phyloP scores from a whole-genome alignment of 306 rosid genomes.

The Cercis canadensis region DNA sequence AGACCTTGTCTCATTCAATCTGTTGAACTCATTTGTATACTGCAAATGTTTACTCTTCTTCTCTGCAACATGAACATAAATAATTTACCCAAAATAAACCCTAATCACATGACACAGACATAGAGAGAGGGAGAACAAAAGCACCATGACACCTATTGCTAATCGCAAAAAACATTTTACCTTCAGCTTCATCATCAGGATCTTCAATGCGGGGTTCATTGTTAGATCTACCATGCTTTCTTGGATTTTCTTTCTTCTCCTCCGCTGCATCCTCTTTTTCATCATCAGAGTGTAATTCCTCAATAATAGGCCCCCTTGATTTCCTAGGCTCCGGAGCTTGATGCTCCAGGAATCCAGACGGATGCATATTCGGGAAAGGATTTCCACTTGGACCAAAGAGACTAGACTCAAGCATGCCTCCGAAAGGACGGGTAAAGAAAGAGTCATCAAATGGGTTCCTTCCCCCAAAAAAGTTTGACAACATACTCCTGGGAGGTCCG shows the following conservation, averaged over 20 bases:
- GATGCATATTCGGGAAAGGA: conserved; percentile 53
- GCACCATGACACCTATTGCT: background rate
- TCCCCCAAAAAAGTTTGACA: conserved; percentile 66
- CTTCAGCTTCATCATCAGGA: conserved; percentile 73
- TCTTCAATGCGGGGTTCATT: conserved; percentile 52
- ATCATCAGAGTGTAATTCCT: conserved; percentile 81
- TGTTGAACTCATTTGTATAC: conserved; percentile 36
- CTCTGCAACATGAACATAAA: conserved; percentile 47
- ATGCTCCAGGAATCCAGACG: conserved; percentile 60
- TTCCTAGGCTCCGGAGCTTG: conserved; percentile 58
- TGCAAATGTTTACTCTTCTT: conserved; percentile 54
- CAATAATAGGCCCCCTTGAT: conserved; percentile 71
- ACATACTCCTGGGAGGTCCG: conserved; percentile 61
- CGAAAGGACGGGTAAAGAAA: conserved; percentile 77
- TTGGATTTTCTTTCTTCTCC: conserved; percentile 56
- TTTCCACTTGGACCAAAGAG: conserved; percentile 53
- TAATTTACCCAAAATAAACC: conserved; percentile 27
- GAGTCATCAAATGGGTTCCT: conserved; percentile 85
- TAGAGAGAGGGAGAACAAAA: conserved; percentile 1
- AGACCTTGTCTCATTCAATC: conserved; percentile 28
- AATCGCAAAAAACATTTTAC: conserved; percentile 39
- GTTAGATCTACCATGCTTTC: conserved; percentile 61
- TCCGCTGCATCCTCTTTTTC: conserved; percentile 56
- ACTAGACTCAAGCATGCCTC: conserved; percentile 63
- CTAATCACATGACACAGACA: background rate